Conservation (phyloP, 2,329 filamentous ascomycete genomes). For the Zelopaecilomyces penicillatus region DNA sequence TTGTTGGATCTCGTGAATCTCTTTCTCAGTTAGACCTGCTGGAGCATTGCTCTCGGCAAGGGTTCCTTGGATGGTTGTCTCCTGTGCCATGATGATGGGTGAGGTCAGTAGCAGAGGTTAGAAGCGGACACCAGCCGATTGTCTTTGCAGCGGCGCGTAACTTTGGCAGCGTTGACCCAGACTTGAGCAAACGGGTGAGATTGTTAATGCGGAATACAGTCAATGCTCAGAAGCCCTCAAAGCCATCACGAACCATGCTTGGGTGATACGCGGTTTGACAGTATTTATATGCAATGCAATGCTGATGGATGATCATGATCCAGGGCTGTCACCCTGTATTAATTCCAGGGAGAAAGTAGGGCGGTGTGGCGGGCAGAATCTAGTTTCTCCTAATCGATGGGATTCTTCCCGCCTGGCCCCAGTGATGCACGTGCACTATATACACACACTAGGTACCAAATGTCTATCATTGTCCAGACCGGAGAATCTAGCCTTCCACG, state of each 20-base stretch:
- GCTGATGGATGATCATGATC: no score
- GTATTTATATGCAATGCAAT: no score
- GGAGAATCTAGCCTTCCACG: no score
- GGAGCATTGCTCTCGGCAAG: constrained; percentile 14
- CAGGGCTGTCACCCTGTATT: no score
- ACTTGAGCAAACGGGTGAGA: neutral
- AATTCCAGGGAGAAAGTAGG: constrained; percentile 14
- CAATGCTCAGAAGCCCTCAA: neutral
- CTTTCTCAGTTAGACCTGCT: constrained; percentile 31
- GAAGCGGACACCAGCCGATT: neutral
- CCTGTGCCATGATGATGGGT: constrained; percentile 18
- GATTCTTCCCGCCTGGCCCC: no score
- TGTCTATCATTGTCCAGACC: no score
- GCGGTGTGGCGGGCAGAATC: constrained; percentile 22
- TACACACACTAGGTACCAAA: no score
- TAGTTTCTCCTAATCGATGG: no score
- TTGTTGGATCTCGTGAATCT: constrained; percentile 52
- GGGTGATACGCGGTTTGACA: neutral
- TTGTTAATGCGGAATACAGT: neutral
- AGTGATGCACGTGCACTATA: no score
- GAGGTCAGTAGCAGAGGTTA: neutral
- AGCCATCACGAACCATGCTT: neutral
- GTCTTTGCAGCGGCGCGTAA: no score
- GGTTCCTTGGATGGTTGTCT: constrained; percentile 11
- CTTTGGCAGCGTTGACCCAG: no score